These are phyloP conservation scores for Pseudophaeomoniella oleicola DNA, from an alignment of 2,329 filamentous ascomycete genomes.

Conservation along the genomic window DNA sequence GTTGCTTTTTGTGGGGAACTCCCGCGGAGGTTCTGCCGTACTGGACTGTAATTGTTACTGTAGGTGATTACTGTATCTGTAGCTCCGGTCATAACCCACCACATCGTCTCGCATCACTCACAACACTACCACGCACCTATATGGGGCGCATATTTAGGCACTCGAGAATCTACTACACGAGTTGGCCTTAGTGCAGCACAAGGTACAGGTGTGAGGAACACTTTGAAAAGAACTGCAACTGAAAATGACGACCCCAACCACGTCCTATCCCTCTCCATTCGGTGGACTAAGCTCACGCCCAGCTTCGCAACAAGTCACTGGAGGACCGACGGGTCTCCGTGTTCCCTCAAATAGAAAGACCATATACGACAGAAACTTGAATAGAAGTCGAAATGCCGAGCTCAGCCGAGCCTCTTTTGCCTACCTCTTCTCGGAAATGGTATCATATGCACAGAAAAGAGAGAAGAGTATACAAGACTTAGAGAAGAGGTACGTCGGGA, in stretches of 20 bases:
- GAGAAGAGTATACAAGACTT: conserved; percentile 89
- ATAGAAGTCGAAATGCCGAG: conserved; percentile 76
- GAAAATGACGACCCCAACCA: neutral
- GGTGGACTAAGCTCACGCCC: neutral
- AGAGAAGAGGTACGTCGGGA: conserved; percentile 57
- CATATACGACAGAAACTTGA: conserved; percentile 92
- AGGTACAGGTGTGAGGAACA: too few relatives aligned
- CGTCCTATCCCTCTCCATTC: neutral
- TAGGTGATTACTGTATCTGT: too few relatives aligned
- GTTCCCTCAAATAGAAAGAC: conserved; percentile 90
- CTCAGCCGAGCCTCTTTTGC: conserved; percentile 88
- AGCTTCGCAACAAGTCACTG: neutral
- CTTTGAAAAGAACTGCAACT: too few relatives aligned
- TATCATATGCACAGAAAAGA: conserved; percentile 78
- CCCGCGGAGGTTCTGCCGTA: too few relatives aligned
- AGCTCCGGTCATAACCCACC: too few relatives aligned
- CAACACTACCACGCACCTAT: too few relatives aligned
- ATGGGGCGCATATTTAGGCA: too few relatives aligned
- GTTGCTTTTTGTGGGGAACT: too few relatives aligned
- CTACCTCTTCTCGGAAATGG: conserved; percentile 93
- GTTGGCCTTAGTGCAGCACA: too few relatives aligned
- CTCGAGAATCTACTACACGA: too few relatives aligned
- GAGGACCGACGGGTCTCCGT: conserved; percentile 49
- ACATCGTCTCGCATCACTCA: too few relatives aligned
- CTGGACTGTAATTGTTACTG: too few relatives aligned